A percentile compares a stretch with the other conserved stretches of the same genome.
These are phyloP conservation scores for Capillidium heterosporum DNA, from an alignment of 371 early-diverging fungal genomes.

Conservation along the genomic window DNA sequence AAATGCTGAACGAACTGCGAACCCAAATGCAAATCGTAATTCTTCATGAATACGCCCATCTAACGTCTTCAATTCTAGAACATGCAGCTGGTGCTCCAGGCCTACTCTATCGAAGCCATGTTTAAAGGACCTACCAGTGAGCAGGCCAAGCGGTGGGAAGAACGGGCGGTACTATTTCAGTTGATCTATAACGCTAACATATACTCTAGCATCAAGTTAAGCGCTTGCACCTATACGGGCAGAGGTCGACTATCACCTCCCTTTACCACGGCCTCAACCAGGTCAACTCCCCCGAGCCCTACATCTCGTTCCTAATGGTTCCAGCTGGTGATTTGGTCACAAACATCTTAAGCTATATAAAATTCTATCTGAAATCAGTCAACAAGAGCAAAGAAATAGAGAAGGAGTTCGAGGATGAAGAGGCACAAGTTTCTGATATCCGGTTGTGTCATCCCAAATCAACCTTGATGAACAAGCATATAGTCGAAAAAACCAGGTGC, in stretches of 20 bases:
- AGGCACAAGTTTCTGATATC: background rate
- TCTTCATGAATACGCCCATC: background rate
- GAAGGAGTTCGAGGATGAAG: too few species aligned
- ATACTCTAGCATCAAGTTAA: background rate
- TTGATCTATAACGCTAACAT: background rate
- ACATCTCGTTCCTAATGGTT: background rate
- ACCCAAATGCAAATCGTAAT: slow-evolving; percentile 1
- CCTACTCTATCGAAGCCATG: slow-evolving; percentile 4
- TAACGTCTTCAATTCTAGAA: background rate
- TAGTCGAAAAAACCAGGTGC: background rate
- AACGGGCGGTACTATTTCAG: background rate
- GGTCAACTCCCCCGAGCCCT: background rate
- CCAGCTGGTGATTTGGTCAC: background rate
- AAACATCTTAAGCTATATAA: background rate
- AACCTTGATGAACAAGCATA: background rate
- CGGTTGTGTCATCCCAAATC: background rate
- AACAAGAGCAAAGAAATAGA: background rate
- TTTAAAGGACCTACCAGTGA: background rate
- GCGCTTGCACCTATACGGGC: background rate
- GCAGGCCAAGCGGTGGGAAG: background rate
- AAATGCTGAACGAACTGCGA: background rate
- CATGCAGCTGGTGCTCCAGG: slow-evolving; percentile 6
- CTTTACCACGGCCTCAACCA: background rate
- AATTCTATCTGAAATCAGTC: background rate
- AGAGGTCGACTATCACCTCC: background rate